phyloP scores from a whole-genome alignment of 164 flowering plant genomes.

The Liriodendron chinense region DNA sequence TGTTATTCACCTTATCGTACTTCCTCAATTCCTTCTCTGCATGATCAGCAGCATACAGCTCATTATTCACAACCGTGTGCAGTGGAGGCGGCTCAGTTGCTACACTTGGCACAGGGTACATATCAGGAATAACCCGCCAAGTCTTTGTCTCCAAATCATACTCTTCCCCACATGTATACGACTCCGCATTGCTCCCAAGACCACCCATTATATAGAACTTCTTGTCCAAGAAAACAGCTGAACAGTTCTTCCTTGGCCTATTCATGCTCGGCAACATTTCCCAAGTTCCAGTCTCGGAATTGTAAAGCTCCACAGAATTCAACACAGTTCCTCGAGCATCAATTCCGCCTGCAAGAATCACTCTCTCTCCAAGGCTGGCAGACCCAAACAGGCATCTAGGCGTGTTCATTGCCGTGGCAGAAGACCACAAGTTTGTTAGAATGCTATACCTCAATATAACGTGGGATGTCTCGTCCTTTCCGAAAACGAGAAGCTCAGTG shows the following conservation, averaged over 20 bases:
- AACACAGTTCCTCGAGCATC: constrained; percentile 61
- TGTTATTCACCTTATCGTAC: constrained; percentile 49
- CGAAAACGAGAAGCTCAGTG: constrained; percentile 92
- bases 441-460: constrained; percentile 76
- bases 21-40: constrained; percentile 70
- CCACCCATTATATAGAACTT: constrained; percentile 95
- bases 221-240: constrained; percentile 82
- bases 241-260: constrained; percentile 85
- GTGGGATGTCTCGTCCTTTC: constrained; percentile 55
- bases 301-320: constrained; percentile 74
- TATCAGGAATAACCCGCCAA: constrained; percentile 76
- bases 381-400: constrained; percentile 92
- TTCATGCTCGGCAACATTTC: constrained; percentile 65
- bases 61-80: constrained; percentile 80
- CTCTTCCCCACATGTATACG: constrained; percentile 83
- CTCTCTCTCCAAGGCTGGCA: constrained; percentile 79
- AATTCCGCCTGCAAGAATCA: constrained; percentile 89
- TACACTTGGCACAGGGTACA: constrained; percentile 62
- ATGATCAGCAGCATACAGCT: constrained; percentile 87
- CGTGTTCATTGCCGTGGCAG: constrained; percentile 68
- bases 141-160: constrained; percentile 58
- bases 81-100: constrained; percentile 78
- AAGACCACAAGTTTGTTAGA: constrained; percentile 74
- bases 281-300: constrained; percentile 75
- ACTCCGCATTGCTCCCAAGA: constrained; percentile 37